Evolutionary conservation across 768 basidiomycete species (phyloP).

Genomic region (Melanogaster broomeanus): DNA sequence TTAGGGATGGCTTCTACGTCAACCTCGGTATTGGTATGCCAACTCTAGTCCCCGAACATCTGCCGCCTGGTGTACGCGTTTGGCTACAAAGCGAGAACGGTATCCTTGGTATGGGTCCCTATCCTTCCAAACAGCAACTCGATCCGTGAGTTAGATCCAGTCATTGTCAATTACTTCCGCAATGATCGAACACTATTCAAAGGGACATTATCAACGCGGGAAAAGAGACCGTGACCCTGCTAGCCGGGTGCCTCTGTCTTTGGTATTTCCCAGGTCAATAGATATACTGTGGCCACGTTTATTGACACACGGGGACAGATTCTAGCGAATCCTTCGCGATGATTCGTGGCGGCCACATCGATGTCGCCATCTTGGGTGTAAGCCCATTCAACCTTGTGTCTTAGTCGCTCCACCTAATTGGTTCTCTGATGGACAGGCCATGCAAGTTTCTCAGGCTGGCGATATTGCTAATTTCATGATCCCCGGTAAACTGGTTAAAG

Average conservation of each 20-base stretch:
- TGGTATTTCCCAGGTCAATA: conserved; percentile 48
- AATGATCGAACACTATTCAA: conserved; percentile 7
- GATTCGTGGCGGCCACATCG: conserved; percentile 96
- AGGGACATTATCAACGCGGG: conserved; percentile 94
- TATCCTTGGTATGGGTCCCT: conserved; percentile 88
- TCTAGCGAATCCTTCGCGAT: conserved; percentile 94
- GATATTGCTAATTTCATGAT: conserved; percentile 99
- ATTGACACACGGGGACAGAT: conserved; percentile 40
- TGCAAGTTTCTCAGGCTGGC: conserved; percentile 92
- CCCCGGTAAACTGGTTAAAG: conserved; percentile 90
- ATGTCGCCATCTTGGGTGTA: conserved; percentile 91
- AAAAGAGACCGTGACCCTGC: conserved; percentile 90
- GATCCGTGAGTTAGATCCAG: conserved; percentile 63
- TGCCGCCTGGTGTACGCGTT: conserved; percentile 73
- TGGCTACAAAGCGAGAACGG: conserved; percentile 94
- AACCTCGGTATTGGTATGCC: conserved; percentile 93
- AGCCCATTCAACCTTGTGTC: conserved; percentile 27
- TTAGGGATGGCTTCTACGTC: conserved; percentile 85
- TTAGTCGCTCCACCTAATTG: neutral
- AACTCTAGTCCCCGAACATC: conserved; percentile 80
- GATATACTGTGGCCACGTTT: neutral
- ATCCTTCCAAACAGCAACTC: conserved; percentile 76
- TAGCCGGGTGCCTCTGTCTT: conserved; percentile 92
- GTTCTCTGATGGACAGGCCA: conserved; percentile 54
- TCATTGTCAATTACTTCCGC: neutral